Conservation (phyloP, 2,329 filamentous ascomycete genomes). For the Aspergillus nomiae region DNA sequence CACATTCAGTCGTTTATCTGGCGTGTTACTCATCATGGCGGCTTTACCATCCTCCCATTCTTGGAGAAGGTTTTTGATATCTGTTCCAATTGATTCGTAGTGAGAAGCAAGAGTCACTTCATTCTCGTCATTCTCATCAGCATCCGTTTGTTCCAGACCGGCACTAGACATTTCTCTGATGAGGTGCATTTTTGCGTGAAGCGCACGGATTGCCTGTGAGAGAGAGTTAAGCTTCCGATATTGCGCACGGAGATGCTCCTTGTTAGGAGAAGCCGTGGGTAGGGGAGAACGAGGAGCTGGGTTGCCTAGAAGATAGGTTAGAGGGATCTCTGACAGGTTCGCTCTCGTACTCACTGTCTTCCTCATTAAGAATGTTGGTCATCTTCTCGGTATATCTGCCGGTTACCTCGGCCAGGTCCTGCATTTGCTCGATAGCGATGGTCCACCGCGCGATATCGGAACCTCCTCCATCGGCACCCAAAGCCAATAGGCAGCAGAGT, state of each 20-base stretch:
- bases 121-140: slow-evolving; percentile 76
- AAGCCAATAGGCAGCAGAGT: slow-evolving; percentile 82
- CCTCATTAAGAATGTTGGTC: slow-evolving; percentile 71
- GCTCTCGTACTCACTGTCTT: slow-evolving; percentile 65
- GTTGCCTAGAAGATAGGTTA: slow-evolving; percentile 32
- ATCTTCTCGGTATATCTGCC: slow-evolving; percentile 66
- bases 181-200: slow-evolving; percentile 93
- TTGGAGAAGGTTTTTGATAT: slow-evolving; percentile 76
- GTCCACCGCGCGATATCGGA: slow-evolving; percentile 79
- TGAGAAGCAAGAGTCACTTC: slow-evolving; percentile 79
- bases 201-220: slow-evolving; percentile 83
- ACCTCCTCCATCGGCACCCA: slow-evolving; percentile 78
- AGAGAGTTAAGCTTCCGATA: slow-evolving; percentile 85
- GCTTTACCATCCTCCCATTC: slow-evolving; percentile 87
- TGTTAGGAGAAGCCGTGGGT: slow-evolving; percentile 70
- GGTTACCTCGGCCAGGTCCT: slow-evolving; percentile 64
- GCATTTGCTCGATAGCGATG: slow-evolving; percentile 73
- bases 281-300: slow-evolving; percentile 56
- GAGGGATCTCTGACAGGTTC: slow-evolving; percentile 1
- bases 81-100: slow-evolving; percentile 91
- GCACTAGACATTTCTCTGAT: slow-evolving; percentile 86
- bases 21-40: slow-evolving; percentile 71
- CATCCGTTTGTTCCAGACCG: slow-evolving; percentile 70
- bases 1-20: slow-evolving; percentile 73
- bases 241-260: slow-evolving; percentile 82